Evolutionary conservation across 164 flowering plant genomes (phyloP).

Genomic region (Sedum album): DNA sequence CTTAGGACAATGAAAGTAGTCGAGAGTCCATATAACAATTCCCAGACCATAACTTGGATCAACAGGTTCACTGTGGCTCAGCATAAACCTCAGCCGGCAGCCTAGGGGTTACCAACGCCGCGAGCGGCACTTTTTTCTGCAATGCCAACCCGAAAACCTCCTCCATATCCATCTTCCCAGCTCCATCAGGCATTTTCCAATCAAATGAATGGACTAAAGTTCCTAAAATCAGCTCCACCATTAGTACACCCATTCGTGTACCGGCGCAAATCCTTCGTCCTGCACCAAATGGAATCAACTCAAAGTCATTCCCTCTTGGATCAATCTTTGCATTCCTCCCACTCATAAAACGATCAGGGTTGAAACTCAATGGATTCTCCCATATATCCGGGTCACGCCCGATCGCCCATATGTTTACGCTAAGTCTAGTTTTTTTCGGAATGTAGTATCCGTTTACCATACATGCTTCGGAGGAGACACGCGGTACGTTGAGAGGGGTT

Average conservation of each 20-base stretch:
- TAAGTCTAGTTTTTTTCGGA: slow-evolving; percentile 56
- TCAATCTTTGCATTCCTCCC: slow-evolving; percentile 48
- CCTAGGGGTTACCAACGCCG: slow-evolving; percentile 46
- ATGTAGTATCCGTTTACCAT: slow-evolving; percentile 66
- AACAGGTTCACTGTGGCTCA: neutral
- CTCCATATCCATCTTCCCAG: slow-evolving; percentile 66
- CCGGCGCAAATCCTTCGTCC: slow-evolving; percentile 89
- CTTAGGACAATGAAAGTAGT: neutral
- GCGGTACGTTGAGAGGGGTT: slow-evolving; percentile 73
- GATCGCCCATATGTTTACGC: slow-evolving; percentile 81
- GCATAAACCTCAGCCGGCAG: slow-evolving; percentile 19
- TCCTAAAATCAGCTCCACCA: slow-evolving; percentile 63
- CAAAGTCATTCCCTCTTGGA: slow-evolving; percentile 62
- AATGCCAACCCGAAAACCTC: slow-evolving; percentile 76
- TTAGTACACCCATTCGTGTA: slow-evolving; percentile 55
- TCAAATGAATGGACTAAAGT: slow-evolving; percentile 61
- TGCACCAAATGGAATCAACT: slow-evolving; percentile 77
- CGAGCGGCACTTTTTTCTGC: slow-evolving; percentile 56
- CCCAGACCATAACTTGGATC: neutral
- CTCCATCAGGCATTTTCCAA: slow-evolving; percentile 47
- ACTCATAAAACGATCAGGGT: slow-evolving; percentile 64
- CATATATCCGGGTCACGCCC: slow-evolving; percentile 63
- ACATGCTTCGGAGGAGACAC: slow-evolving; percentile 48
- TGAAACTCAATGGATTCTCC: slow-evolving; percentile 56
- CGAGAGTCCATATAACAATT: too few relatives aligned